These are phyloP conservation scores for Lagerstroemia speciosa DNA, from an alignment of 345 rosid genomes.

Conservation along the genomic window DNA sequence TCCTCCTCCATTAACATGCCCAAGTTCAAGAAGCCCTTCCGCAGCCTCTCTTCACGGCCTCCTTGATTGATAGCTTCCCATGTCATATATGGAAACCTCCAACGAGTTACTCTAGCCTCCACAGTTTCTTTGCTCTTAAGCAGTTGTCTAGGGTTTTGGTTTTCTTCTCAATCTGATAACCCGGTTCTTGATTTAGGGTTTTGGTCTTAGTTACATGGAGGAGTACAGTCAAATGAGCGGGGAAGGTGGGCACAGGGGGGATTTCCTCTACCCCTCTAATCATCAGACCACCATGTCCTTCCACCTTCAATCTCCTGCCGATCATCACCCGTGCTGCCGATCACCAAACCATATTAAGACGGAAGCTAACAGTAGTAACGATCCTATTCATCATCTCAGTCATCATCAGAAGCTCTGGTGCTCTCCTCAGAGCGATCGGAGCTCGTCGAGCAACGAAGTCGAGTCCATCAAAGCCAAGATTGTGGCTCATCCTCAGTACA, in stretches of 20 bases:
- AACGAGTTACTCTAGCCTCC: too few species aligned
- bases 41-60: constrained; percentile 47
- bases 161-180: neutral
- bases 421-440: constrained; percentile 37
- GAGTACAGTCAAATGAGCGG: constrained; percentile 58
- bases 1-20: constrained; percentile 13
- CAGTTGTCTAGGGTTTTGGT: constrained; percentile 15
- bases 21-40: constrained; percentile 20
- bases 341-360: constrained; percentile 59
- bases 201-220: constrained; percentile 42
- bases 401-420: constrained; percentile 41
- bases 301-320: neutral
- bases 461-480: constrained; percentile 93
- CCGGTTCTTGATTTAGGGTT: constrained; percentile 3
- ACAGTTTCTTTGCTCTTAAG: neutral
- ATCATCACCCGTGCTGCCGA: constrained; percentile 38
- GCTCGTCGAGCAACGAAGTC: constrained; percentile 26
- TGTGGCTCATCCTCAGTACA: constrained; percentile 83
- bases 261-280: neutral
- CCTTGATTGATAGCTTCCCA: constrained; percentile 12
- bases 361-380: constrained; percentile 28
- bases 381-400: constrained; percentile 32
- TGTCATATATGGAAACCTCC: neutral
- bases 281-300: neutral
- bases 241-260: constrained; percentile 20